Conservation (phyloP, 371 early-diverging fungal species). For the Rhizomucor pusillus region DNA sequence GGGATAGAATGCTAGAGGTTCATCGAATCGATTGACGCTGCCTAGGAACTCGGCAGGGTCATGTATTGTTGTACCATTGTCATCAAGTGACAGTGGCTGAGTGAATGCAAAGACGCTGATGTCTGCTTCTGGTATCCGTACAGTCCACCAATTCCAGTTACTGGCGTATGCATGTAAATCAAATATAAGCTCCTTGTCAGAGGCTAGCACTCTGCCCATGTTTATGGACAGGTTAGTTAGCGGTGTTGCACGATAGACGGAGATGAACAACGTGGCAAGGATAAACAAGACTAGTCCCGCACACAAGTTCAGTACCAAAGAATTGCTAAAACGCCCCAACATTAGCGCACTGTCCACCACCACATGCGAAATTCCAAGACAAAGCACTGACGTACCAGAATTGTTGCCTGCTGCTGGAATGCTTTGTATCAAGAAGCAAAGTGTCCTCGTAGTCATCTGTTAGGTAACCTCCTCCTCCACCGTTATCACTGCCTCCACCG, state of each 20-base stretch:
- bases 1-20: conserved; percentile 43
- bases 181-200: conserved; percentile 63
- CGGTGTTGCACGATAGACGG: conserved; percentile 22
- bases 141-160: conserved; percentile 55
- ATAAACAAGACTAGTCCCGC: background rate
- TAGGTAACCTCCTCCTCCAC: conserved; percentile 13
- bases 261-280: conserved; percentile 11
- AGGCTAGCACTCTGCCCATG: conserved; percentile 54
- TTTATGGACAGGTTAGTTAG: conserved; percentile 19
- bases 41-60: conserved; percentile 56
- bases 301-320: background rate
- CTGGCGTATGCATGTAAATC: conserved; percentile 49
- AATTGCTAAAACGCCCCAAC: no score
- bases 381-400: background rate
- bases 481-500: conserved; percentile 6
- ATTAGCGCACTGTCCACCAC: background rate
- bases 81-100: conserved; percentile 14
- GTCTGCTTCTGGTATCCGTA: conserved; percentile 49
- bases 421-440: background rate
- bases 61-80: conserved; percentile 6
- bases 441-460: conserved; percentile 21
- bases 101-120: conserved; percentile 61
- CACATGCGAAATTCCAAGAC: background rate
- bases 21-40: conserved; percentile 50
- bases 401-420: conserved; percentile 4